A percentile compares a stretch with the other conserved stretches of the same genome.
These are phyloP conservation scores for Typha latifolia DNA, from an alignment of 176 grass and related monocot species.

Conservation along the genomic window DNA sequence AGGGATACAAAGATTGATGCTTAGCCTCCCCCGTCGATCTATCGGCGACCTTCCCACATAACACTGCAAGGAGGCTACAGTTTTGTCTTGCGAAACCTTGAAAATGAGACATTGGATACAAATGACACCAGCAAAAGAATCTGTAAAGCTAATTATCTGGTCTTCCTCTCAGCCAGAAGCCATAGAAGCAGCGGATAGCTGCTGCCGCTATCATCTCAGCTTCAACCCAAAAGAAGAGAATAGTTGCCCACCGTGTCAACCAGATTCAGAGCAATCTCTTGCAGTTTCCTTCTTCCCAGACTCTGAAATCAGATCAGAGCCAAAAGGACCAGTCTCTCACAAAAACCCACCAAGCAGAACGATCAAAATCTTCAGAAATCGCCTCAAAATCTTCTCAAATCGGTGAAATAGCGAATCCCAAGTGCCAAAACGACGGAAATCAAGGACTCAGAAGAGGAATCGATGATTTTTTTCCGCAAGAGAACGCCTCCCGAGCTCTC, in stretches of 20 bases:
- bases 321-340: not conserved
- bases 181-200: not conserved
- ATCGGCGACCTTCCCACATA: slow-evolving; percentile 29
- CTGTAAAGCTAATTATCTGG: slow-evolving; percentile 3
- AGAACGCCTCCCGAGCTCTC: slow-evolving; percentile 24
- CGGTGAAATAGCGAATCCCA: not conserved
- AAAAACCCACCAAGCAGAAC: not conserved
- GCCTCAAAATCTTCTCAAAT: slow-evolving; percentile 10
- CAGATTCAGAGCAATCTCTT: not conserved
- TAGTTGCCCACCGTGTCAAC: not conserved
- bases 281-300: not conserved
- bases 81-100: slow-evolving; percentile 16
- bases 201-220: not conserved
- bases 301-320: not conserved
- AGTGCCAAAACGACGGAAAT: slow-evolving; percentile 3
- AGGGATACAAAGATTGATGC: slow-evolving; percentile 26
- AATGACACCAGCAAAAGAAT: not conserved
- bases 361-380: not conserved
- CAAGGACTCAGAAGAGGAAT: not conserved
- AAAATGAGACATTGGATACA: slow-evolving; percentile 32
- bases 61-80: slow-evolving; percentile 36
- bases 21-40: slow-evolving; percentile 22
- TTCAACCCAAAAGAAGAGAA: slow-evolving; percentile 16
- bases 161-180: slow-evolving; percentile 3
- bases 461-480: not conserved